phyloP scores from a whole-genome alignment of 225 moss, liverwort and hornwort genomes.

The Physcomitrium patens region DNA sequence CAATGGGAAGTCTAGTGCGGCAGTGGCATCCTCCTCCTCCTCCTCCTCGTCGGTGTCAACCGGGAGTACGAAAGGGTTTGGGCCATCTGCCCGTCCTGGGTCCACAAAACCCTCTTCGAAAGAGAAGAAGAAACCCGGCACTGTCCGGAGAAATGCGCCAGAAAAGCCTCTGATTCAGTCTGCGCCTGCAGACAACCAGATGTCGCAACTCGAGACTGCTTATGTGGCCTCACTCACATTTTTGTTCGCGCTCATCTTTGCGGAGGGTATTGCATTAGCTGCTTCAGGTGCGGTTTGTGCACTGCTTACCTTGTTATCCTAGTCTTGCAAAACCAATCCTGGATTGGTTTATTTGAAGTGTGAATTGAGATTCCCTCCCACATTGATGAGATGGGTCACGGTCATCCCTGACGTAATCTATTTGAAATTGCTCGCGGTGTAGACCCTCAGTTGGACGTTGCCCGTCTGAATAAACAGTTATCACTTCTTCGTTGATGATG shows the following conservation, averaged over 20 bases:
- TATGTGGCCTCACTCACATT: slow-evolving; percentile 43
- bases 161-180: slow-evolving; percentile 50
- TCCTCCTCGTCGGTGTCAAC: slow-evolving; percentile 25
- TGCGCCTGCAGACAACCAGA: slow-evolving; percentile 43
- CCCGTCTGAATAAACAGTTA: not conserved
- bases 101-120: slow-evolving; percentile 31
- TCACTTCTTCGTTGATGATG: not conserved
- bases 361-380: not conserved
- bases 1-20: slow-evolving; percentile 34
- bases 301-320: not conserved
- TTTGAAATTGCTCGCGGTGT: not conserved
- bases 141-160: slow-evolving; percentile 55
- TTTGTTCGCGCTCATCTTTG: slow-evolving; percentile 53
- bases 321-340: not conserved
- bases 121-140: slow-evolving; percentile 53
- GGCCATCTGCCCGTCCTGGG: slow-evolving; percentile 37
- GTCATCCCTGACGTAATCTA: not conserved
- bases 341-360: not conserved
- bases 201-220: slow-evolving; percentile 67
- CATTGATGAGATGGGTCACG: not conserved
- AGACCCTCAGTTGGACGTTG: not conserved
- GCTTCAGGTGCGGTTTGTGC: slow-evolving; percentile 57
- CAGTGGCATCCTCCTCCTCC: slow-evolving; percentile 34
- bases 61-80: slow-evolving; percentile 46
- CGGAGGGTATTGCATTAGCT: slow-evolving; percentile 58